Evolutionary conservation across 345 rosid genomes (phyloP).

Genomic region (Lepidium aucheri): DNA sequence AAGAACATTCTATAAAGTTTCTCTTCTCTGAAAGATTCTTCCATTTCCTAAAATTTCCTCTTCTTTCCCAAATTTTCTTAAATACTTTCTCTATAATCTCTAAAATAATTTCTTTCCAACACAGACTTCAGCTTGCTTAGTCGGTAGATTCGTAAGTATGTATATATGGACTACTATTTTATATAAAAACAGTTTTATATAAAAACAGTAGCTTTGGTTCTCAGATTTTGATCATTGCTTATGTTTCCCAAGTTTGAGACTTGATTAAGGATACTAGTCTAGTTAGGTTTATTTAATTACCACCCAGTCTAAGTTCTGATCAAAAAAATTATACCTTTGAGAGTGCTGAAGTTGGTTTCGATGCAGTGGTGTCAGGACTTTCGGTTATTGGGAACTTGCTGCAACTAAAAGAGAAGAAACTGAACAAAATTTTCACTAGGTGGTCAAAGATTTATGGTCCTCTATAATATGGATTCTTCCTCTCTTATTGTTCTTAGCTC

Average conservation of each 20-base stretch:
- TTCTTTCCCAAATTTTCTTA: too few relatives aligned
- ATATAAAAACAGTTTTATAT: too few relatives aligned
- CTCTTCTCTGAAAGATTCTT: too few relatives aligned
- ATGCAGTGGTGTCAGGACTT: conserved; percentile 69
- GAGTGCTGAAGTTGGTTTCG: background rate
- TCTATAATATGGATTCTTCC: conserved; percentile 53
- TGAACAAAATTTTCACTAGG: conserved; percentile 57
- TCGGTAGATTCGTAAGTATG: too few relatives aligned
- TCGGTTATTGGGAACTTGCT: conserved; percentile 79
- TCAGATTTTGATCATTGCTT: background rate
- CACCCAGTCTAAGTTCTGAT: background rate
- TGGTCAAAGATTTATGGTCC: conserved; percentile 89
- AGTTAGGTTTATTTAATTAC: background rate
- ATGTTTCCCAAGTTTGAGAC: background rate
- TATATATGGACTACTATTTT: too few relatives aligned
- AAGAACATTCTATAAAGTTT: too few relatives aligned
- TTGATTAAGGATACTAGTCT: background rate
- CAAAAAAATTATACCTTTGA: conserved; percentile 1
- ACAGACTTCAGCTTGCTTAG: too few relatives aligned
- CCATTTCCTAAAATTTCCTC: too few relatives aligned
- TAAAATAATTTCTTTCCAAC: too few relatives aligned
- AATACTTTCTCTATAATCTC: too few relatives aligned
- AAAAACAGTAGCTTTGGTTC: too few relatives aligned
- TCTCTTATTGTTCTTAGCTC: conserved; percentile 62
- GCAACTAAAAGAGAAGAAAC: conserved; percentile 87